Evolutionary conservation across 2,329 filamentous ascomycete species (phyloP), one percentile per base, ranked within the genome.

Genomic region (Aspergillus ustus): DNA sequence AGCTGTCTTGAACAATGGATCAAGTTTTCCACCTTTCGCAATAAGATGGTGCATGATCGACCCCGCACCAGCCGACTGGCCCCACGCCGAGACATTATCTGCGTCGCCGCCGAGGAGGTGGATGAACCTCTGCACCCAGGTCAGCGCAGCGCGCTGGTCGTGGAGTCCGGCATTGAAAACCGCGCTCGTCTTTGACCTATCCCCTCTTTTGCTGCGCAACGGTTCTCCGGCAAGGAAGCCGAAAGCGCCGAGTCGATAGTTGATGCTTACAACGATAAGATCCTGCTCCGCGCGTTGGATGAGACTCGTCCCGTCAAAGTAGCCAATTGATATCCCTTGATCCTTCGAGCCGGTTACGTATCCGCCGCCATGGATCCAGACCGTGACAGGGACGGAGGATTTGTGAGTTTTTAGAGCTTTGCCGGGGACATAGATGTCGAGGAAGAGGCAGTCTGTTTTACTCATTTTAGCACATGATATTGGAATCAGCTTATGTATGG

Each of bases 21-120:
- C 34, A 9, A 22, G 19, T 3, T n/a, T 57, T 5, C 54, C 54
- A 13, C 54, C 54, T 37, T 49, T 45, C 25, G 43, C 54, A 20
- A 49, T 31, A 1, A 57, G 44, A 49, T 60, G 57, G 15, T 54
- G 46, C 51, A 57, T 48, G 5, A 57, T 46, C 7, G 53, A 57
- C 0, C 53, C 53, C 31, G 43, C 53, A n/a, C 53, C 53, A 28
- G 53, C 53, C 13, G 53, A 57, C 28, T 57, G 43, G 6, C 53
- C 53, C n/a, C 44, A 57, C 9, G 48, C 45, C 13, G 53, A 34
- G 53, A 57, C 53, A 37, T 57, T 48, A 11, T 44, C 48, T 5
- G 25, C 15, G 11, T 40, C 34, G 11, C 34, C 34, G 3, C 34
- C 34, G 9, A 40, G 9, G 9, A 40, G 34, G 11, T 40, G 34